These are phyloP conservation scores for Arctium lappa DNA, from an alignment of 129 eudicot species.

Conservation along the genomic window DNA sequence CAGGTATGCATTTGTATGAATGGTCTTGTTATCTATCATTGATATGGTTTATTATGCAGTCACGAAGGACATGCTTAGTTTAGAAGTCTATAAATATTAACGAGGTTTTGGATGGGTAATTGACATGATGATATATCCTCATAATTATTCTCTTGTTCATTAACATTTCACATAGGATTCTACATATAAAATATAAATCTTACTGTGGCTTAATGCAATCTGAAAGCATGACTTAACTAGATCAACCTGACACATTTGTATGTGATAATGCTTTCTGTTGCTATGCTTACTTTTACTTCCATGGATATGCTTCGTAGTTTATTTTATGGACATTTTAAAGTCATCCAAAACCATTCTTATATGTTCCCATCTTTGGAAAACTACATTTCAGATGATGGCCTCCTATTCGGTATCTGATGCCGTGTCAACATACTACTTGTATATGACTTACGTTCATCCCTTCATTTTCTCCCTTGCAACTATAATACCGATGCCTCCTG, in stretches of 20 bases:
- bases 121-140: background rate
- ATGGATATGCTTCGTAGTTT: background rate
- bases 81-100: background rate
- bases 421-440: conserved; percentile 92
- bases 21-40: background rate
- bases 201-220: background rate
- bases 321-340: conserved; percentile 1
- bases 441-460: conserved; percentile 98
- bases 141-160: background rate
- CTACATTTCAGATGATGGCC: conserved; percentile 89
- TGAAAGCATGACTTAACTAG: background rate
- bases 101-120: background rate
- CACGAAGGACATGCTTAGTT: background rate
- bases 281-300: background rate
- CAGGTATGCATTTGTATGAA: conserved; percentile 59
- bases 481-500: conserved; percentile 98
- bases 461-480: conserved; percentile 98
- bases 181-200: background rate
- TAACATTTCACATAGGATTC: background rate
- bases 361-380: background rate
- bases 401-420: conserved; percentile 99
- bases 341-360: conserved; percentile 9
- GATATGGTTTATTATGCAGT: background rate
- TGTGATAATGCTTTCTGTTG: background rate
- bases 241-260: background rate